These are phyloP conservation scores for Cyanophora paradoxa DNA, from an alignment of 78 protist species.

Conservation along the genomic window DNA sequence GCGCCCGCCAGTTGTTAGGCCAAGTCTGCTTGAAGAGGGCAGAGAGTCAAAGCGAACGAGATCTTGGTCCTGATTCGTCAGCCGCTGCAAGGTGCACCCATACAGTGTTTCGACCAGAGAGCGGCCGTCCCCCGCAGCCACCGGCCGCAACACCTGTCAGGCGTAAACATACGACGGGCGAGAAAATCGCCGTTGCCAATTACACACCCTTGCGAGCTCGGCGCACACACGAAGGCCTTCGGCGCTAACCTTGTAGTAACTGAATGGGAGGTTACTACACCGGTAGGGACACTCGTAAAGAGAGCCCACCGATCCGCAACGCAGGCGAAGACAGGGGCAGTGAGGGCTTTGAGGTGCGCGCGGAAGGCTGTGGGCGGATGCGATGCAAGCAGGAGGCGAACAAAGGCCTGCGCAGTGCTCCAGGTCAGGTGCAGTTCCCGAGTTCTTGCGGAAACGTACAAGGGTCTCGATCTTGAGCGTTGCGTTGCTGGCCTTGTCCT, in stretches of 20 bases:
- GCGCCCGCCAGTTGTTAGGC: no score
- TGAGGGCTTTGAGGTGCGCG: constrained; percentile 17
- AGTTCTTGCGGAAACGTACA: no score
- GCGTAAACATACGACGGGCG: not conserved
- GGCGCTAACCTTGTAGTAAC: constrained; percentile 64
- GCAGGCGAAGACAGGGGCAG: constrained; percentile 34
- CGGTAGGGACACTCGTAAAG: no score
- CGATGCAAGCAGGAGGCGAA: constrained; percentile 33
- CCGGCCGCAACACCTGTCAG: not conserved
- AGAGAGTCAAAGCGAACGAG: no score
- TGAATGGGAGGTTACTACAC: no score
- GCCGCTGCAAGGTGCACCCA: constrained; percentile 28
- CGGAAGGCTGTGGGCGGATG: constrained; percentile 45
- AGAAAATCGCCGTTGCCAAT: no score
- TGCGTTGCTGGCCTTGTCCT: constrained; percentile 31
- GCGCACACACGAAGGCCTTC: constrained; percentile 68
- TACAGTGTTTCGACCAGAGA: constrained; percentile 27
- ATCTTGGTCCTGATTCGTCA: constrained; percentile 65
- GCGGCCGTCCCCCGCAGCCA: not conserved
- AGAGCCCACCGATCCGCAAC: constrained; percentile 56
- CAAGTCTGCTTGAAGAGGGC: no score
- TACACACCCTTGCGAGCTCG: no score
- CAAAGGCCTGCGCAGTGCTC: constrained; percentile 36
- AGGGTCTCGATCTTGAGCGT: constrained; percentile 57
- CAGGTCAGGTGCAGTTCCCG: no score